These are phyloP conservation scores for Trichoderma reesei DNA, from an alignment of 495 filamentous ascomycete species.

Conservation along the genomic window DNA sequence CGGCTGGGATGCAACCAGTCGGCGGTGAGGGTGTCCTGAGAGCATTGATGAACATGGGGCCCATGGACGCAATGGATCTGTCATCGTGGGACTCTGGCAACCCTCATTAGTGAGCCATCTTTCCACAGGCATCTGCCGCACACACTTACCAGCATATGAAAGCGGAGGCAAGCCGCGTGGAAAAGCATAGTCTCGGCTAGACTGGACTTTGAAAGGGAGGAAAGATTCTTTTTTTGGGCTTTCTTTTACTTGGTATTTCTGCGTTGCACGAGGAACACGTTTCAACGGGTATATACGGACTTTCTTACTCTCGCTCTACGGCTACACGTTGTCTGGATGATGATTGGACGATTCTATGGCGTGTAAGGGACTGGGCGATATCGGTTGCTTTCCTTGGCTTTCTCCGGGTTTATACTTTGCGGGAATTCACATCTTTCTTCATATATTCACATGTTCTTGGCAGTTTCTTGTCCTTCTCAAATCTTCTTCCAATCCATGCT, in stretches of 20 bases:
- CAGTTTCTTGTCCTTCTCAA: not conserved
- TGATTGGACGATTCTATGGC: constrained; percentile 1
- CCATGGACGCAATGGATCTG: constrained; percentile 36
- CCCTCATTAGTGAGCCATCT: not conserved
- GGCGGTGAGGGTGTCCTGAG: constrained; percentile 37
- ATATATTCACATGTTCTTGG: not conserved
- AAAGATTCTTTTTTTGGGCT: not conserved
- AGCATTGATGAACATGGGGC: constrained; percentile 36
- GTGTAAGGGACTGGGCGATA: not conserved
- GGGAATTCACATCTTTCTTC: not conserved
- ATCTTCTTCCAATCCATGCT: not conserved
- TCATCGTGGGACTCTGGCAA: constrained; percentile 19
- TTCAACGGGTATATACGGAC: not conserved
- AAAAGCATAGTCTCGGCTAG: not conserved
- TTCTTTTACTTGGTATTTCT: not conserved
- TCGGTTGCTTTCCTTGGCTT: not conserved
- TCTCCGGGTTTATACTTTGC: not conserved
- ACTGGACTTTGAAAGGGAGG: not conserved
- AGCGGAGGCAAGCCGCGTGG: not conserved
- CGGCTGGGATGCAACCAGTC: constrained; percentile 37
- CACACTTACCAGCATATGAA: not conserved
- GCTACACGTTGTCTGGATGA: not conserved
- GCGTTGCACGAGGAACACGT: not conserved
- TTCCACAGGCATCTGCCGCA: not conserved
- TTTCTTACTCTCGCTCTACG: not conserved